Conservation (phyloP, 106 monocot genomes). For the Dioscorea alata region DNA sequence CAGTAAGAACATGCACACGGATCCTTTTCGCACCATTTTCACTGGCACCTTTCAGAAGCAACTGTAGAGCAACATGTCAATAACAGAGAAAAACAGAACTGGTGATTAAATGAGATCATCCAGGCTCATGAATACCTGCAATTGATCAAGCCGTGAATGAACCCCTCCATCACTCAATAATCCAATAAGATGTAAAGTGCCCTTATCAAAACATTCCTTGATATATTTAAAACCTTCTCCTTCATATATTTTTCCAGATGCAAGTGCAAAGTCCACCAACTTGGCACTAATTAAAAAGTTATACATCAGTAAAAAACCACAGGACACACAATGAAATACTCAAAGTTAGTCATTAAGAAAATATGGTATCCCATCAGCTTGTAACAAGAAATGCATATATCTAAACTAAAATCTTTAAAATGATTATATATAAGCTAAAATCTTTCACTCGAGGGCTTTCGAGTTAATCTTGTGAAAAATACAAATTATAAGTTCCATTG, state of each 20-base stretch:
- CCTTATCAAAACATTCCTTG: constrained; percentile 67
- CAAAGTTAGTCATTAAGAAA: too few species aligned
- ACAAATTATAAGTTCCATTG: too few species aligned
- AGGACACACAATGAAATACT: too few species aligned
- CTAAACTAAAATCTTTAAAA: too few species aligned
- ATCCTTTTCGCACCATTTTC: constrained; percentile 92
- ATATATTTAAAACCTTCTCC: constrained; percentile 94
- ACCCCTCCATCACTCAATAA: constrained; percentile 96
- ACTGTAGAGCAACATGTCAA: constrained; percentile 30
- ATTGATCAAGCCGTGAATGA: constrained; percentile 90
- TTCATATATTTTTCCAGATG: constrained; percentile 86
- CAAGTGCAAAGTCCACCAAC: constrained; percentile 85
- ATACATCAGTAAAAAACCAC: too few species aligned
- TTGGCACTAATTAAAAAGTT: constrained; percentile 48
- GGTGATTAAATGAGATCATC: not conserved
- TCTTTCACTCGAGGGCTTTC: too few species aligned
- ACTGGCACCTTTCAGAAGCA: constrained; percentile 83
- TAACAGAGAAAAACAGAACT: not conserved
- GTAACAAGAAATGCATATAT: too few species aligned
- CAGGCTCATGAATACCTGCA: constrained; percentile 51
- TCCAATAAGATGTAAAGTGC: constrained; percentile 89
- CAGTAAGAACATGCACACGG: constrained; percentile 88
- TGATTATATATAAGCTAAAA: too few species aligned
- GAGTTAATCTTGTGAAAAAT: too few species aligned
- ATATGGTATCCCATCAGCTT: too few species aligned